Percentiles rank a stretch among this genome's conserved stretches.
Conservation (phyloP, 208 protist genomes). For the Trypanosoma boissoni region DNA sequence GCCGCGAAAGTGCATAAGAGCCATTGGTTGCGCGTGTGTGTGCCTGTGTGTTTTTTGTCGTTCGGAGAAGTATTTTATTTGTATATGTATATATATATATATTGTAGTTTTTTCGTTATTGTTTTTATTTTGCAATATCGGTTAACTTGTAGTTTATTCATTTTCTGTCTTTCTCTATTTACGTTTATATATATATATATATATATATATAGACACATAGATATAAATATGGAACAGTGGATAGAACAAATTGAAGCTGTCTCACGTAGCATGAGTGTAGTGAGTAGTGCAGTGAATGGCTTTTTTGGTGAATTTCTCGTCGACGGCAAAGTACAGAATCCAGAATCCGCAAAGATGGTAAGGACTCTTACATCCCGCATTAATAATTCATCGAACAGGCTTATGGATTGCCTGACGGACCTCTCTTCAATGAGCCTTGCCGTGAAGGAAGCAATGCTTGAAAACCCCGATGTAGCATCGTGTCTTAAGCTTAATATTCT, state of each 20-base stretch:
- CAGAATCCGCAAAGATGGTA: background rate
- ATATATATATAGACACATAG: background rate
- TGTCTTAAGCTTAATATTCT: conserved; percentile 69
- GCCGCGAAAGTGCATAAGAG: too few relatives aligned
- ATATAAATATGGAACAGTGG: conserved; percentile 16
- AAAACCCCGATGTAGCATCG: conserved; percentile 37
- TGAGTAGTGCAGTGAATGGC: background rate
- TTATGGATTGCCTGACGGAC: conserved; percentile 56
- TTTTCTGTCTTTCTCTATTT: background rate
- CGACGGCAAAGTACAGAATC: background rate
- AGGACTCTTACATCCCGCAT: conserved; percentile 25
- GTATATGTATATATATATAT: too few relatives aligned
- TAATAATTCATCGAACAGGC: conserved; percentile 13
- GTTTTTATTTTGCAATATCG: too few relatives aligned
- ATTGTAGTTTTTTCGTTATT: conserved; percentile 1
- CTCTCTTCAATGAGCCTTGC: conserved; percentile 61
- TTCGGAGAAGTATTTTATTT: too few relatives aligned
- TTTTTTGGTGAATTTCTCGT: conserved; percentile 6
- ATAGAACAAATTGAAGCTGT: conserved; percentile 6
- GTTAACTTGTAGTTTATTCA: conserved; percentile 1
- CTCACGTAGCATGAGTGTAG: conserved; percentile 2
- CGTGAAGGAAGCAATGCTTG: conserved; percentile 55
- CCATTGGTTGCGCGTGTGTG: too few relatives aligned
- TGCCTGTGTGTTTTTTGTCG: too few relatives aligned
- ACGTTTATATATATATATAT: background rate